These are phyloP conservation scores for Prosopis cineraria DNA, from an alignment of 306 rosid genomes.

Conservation along the genomic window DNA sequence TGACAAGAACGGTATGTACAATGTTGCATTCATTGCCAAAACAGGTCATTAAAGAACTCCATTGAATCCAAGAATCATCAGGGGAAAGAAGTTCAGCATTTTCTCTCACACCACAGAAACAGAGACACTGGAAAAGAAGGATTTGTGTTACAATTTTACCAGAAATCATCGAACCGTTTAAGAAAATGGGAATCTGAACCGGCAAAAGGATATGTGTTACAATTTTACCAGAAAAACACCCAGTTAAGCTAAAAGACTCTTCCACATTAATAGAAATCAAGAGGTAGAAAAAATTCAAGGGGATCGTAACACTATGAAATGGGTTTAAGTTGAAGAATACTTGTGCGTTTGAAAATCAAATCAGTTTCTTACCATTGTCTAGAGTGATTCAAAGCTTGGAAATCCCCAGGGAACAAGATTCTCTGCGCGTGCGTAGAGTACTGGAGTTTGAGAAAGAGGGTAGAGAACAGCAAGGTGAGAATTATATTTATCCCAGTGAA, in stretches of 20 bases:
- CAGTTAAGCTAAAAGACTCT: not conserved
- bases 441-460: slow-evolving; percentile 7
- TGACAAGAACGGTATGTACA: slow-evolving; percentile 3
- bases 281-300: not conserved
- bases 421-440: slow-evolving; percentile 3
- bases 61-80: slow-evolving; percentile 30
- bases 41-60: slow-evolving; percentile 6
- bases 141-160: not conserved
- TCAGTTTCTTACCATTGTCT: slow-evolving; percentile 45
- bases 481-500: not conserved
- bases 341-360: slow-evolving; percentile 20
- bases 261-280: not conserved
- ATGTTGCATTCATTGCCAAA: slow-evolving; percentile 28
- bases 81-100: slow-evolving; percentile 7
- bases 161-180: slow-evolving; percentile 31
- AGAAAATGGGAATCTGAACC: slow-evolving; percentile 26
- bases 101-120: slow-evolving; percentile 24
- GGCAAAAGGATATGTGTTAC: not conserved
- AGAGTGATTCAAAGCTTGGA: slow-evolving; percentile 41
- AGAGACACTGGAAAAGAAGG: slow-evolving; percentile 15
- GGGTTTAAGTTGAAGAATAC: slow-evolving; percentile 1
- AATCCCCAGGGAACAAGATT: slow-evolving; percentile 37
- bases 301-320: not conserved
- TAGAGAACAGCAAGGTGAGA: not conserved
- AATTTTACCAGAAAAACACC: slow-evolving; percentile 5